Conservation (phyloP, 2,329 filamentous ascomycete species). For the Diplodia sapinea region DNA sequence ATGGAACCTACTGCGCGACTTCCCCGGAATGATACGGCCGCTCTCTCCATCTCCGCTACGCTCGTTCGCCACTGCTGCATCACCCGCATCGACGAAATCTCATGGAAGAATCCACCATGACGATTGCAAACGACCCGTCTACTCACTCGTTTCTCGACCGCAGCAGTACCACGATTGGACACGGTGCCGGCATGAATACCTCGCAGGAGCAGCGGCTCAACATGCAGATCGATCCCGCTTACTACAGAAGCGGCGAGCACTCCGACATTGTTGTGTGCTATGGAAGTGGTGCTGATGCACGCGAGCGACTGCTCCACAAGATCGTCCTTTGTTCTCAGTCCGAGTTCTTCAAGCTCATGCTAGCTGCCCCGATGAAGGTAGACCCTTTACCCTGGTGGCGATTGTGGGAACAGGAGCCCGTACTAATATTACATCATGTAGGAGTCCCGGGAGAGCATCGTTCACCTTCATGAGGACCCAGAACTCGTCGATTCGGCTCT, state of each 20-base stretch:
- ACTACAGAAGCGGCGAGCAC: constrained; percentile 7
- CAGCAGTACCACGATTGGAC: not conserved
- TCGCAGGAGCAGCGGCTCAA: not conserved
- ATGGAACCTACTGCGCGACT: not conserved
- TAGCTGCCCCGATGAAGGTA: not conserved
- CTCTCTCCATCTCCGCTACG: not conserved
- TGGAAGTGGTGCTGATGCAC: not conserved
- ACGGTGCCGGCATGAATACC: not conserved
- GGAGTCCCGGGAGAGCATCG: not conserved
- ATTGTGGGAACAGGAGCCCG: not conserved
- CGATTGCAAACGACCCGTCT: not conserved
- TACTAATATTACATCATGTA: not conserved
- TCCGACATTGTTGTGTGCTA: constrained; percentile 1
- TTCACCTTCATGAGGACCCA: not conserved
- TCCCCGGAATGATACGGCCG: not conserved
- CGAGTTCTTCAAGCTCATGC: constrained; percentile 19
- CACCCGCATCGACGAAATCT: not conserved
- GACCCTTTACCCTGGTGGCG: not conserved
- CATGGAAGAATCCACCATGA: not conserved
- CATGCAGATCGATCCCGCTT: not conserved
- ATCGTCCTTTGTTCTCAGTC: constrained; percentile 13
- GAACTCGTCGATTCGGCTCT: not conserved
- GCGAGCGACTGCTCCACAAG: constrained; percentile 7
- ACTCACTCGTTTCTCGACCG: not conserved
- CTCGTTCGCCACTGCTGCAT: not conserved